Evolutionary conservation across 331 rosid genomes (phyloP).

Genomic region (Erythrophleum ivorense): DNA sequence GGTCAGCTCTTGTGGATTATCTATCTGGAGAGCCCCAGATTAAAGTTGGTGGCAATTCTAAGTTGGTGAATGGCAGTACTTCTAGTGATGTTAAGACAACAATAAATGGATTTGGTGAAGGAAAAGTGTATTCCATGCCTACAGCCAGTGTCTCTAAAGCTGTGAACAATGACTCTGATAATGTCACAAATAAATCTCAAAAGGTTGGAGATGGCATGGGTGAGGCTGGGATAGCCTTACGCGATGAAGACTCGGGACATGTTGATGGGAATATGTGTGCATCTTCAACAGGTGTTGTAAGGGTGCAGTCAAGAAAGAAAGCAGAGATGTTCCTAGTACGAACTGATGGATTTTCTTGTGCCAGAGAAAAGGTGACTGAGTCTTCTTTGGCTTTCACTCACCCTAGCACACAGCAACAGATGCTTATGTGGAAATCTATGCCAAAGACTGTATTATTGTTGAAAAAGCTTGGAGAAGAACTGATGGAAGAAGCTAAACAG

Average conservation of each 20-base stretch:
- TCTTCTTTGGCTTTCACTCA: slow-evolving; percentile 95
- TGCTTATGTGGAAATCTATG: slow-evolving; percentile 98
- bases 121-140: slow-evolving; percentile 36
- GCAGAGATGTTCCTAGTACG: slow-evolving; percentile 99
- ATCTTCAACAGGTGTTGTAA: slow-evolving; percentile 96
- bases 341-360: slow-evolving; percentile 94
- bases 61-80: slow-evolving; percentile 44
- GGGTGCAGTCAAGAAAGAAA: slow-evolving; percentile 96
- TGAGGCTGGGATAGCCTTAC: slow-evolving; percentile 49
- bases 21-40: slow-evolving; percentile 47
- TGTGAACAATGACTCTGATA: slow-evolving; percentile 37
- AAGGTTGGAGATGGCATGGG: slow-evolving; percentile 43
- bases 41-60: slow-evolving; percentile 43
- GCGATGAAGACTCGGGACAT: slow-evolving; percentile 55
- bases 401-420: slow-evolving; percentile 98
- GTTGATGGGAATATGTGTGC: slow-evolving; percentile 94
- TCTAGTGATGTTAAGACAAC: slow-evolving; percentile 51
- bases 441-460: slow-evolving; percentile 91
- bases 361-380: slow-evolving; percentile 97
- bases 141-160: slow-evolving; percentile 37
- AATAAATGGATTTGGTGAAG: slow-evolving; percentile 54
- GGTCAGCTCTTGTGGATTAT: slow-evolving; percentile 44
- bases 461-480: slow-evolving; percentile 93
- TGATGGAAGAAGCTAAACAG: slow-evolving; percentile 98
- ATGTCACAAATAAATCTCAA: slow-evolving; percentile 46